A percentile compares a stretch with the other conserved stretches of the same genome.
Evolutionary conservation across 352 stramenopile genomes (phyloP).

Genomic region (Phytophthora ohioensis): DNA sequence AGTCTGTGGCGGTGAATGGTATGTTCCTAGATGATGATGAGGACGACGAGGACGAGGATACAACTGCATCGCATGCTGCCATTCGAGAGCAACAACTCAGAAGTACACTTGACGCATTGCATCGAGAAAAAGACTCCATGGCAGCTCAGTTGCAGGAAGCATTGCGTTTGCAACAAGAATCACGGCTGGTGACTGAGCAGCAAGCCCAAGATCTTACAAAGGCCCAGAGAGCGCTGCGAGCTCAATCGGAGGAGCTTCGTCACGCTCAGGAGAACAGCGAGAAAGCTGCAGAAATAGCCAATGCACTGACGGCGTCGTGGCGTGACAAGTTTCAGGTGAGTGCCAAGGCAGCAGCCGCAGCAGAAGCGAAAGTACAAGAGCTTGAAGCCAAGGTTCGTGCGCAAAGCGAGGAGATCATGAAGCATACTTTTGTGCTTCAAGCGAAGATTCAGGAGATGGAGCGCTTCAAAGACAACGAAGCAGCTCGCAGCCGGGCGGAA

Average conservation of each 20-base stretch:
- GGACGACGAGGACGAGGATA: slow-evolving; percentile 19
- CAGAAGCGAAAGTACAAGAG: slow-evolving; percentile 48
- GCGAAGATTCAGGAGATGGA: slow-evolving; percentile 65
- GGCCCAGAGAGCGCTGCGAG: slow-evolving; percentile 48
- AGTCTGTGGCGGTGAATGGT: slow-evolving; percentile 43
- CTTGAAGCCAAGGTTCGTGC: slow-evolving; percentile 55
- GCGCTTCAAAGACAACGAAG: slow-evolving; percentile 61
- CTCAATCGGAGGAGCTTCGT: slow-evolving; percentile 61
- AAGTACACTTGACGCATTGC: slow-evolving; percentile 58
- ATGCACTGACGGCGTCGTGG: slow-evolving; percentile 51
- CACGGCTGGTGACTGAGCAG: slow-evolving; percentile 53
- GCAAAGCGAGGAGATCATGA: slow-evolving; percentile 65
- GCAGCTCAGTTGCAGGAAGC: slow-evolving; percentile 68
- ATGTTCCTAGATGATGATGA: slow-evolving; percentile 13
- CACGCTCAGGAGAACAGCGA: slow-evolving; percentile 47
- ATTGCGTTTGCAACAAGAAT: slow-evolving; percentile 55
- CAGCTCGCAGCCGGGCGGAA: slow-evolving; percentile 42
- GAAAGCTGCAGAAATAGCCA: slow-evolving; percentile 51
- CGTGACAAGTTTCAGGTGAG: slow-evolving; percentile 63
- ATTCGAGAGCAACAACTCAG: slow-evolving; percentile 54
- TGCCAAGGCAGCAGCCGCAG: slow-evolving; percentile 42
- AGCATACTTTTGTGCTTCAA: slow-evolving; percentile 66
- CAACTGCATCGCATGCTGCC: slow-evolving; percentile 8
- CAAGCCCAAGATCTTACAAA: slow-evolving; percentile 68
- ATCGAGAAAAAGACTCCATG: slow-evolving; percentile 72